Evolutionary conservation across 2,329 filamentous ascomycete species (phyloP).

Genomic region (Pseudopithomyces maydicus): DNA sequence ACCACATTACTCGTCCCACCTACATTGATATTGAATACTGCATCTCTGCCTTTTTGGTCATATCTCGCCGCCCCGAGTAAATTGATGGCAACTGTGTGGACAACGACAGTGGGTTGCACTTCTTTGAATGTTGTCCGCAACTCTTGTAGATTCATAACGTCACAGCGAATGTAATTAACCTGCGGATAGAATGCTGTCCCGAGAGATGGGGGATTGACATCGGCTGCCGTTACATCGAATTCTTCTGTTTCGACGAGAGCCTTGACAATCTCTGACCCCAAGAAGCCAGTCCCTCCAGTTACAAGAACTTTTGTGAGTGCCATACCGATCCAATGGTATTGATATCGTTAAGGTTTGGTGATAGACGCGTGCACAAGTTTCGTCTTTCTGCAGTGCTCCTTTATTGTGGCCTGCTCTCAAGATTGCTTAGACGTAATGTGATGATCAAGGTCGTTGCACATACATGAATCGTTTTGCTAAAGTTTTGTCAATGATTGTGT

Average conservation of each 20-base stretch:
- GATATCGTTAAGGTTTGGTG: too few relatives aligned
- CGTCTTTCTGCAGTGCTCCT: too few relatives aligned
- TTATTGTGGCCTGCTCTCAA: too few relatives aligned
- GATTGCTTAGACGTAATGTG: too few relatives aligned
- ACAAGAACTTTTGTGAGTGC: slow-evolving; percentile 44
- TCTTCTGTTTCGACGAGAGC: slow-evolving; percentile 42
- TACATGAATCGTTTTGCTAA: too few relatives aligned
- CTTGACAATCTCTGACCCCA: slow-evolving; percentile 50
- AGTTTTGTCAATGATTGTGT: too few relatives aligned
- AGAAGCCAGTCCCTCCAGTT: slow-evolving; percentile 55
- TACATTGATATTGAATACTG: slow-evolving; percentile 84
- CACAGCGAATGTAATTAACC: slow-evolving; percentile 44
- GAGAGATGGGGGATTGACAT: slow-evolving; percentile 43
- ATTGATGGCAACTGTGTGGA: slow-evolving; percentile 76
- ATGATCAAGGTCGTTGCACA: too few relatives aligned
- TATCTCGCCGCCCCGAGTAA: slow-evolving; percentile 48
- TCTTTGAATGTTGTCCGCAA: slow-evolving; percentile 59
- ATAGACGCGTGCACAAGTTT: too few relatives aligned
- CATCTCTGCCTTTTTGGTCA: slow-evolving; percentile 43
- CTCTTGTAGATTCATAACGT: slow-evolving; percentile 44
- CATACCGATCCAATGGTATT: slow-evolving; percentile 19
- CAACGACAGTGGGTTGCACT: slow-evolving; percentile 78
- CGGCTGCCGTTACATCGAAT: slow-evolving; percentile 49
- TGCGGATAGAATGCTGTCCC: slow-evolving; percentile 30
- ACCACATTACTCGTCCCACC: slow-evolving; percentile 82